Evolutionary conservation across 768 basidiomycete genomes (phyloP).

Genomic region (Tylopilus felleus): DNA sequence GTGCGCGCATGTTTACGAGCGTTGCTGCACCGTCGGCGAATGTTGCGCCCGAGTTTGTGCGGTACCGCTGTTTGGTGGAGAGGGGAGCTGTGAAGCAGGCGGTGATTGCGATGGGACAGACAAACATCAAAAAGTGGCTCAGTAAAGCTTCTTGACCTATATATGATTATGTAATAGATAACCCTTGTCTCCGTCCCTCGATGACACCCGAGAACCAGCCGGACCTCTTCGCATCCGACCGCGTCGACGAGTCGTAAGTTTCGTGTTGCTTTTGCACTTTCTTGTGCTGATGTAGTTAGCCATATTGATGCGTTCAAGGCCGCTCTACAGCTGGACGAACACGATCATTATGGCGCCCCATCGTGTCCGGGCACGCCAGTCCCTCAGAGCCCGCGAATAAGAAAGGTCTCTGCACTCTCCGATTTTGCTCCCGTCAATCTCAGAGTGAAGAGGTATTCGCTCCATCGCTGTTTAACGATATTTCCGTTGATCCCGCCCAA

Average conservation of each 20-base stretch:
- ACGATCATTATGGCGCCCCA: conserved; percentile 17
- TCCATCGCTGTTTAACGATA: background rate
- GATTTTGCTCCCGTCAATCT: conserved; percentile 92
- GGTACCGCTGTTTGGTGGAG: conserved; percentile 65
- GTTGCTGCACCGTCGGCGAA: conserved; percentile 46
- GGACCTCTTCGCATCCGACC: conserved; percentile 47
- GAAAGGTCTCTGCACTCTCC: conserved; percentile 78
- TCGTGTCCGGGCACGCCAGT: conserved; percentile 26
- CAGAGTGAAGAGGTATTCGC: conserved; percentile 64
- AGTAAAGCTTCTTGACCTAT: conserved; percentile 41
- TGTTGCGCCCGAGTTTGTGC: conserved; percentile 66
- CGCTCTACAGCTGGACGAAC: conserved; percentile 65
- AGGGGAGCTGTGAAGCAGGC: conserved; percentile 65
- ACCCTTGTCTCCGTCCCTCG: conserved; percentile 1
- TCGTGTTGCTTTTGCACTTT: background rate
- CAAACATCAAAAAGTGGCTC: conserved; percentile 77
- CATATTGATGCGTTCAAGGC: conserved; percentile 76
- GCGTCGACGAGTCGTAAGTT: conserved; percentile 69
- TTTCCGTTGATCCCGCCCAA: conserved; percentile 15
- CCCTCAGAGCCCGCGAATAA: conserved; percentile 47
- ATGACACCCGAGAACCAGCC: conserved; percentile 13
- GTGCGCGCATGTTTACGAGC: conserved; percentile 53
- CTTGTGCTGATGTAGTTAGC: conserved; percentile 30
- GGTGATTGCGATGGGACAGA: conserved; percentile 62
- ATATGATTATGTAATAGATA: conserved; percentile 24